phyloP scores from a whole-genome alignment of 2,329 filamentous ascomycete species.

The Aspergillus neotritici region DNA sequence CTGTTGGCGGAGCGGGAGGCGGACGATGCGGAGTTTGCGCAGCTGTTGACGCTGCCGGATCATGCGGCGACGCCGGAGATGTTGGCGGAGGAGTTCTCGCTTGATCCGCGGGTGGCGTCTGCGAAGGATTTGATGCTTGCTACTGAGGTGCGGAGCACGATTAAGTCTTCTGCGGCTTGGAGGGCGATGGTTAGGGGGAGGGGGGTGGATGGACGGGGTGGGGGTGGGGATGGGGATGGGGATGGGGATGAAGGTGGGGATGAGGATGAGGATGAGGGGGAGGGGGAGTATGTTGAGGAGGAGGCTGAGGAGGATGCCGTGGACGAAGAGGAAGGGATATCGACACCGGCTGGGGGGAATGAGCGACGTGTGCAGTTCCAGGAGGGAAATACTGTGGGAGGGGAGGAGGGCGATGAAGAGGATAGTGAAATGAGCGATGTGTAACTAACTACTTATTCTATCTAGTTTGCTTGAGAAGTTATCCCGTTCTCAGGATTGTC shows the following conservation, averaged over 20 bases:
- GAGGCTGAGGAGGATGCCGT: constrained; percentile 10
- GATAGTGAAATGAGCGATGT: not conserved
- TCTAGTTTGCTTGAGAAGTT: too few relatives aligned
- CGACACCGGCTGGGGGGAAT: constrained; percentile 24
- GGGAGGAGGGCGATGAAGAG: constrained; percentile 23
- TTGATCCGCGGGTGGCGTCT: constrained; percentile 18
- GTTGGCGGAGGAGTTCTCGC: constrained; percentile 19
- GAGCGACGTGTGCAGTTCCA: too few relatives aligned
- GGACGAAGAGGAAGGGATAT: constrained; percentile 16
- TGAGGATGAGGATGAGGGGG: constrained; percentile 13
- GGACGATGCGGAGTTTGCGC: constrained; percentile 32
- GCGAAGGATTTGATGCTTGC: constrained; percentile 26
- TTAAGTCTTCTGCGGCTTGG: constrained; percentile 30
- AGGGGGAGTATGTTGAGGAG: constrained; percentile 3
- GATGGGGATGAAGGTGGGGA: constrained; percentile 5
- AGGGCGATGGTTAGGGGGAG: constrained; percentile 10
- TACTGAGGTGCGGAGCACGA: constrained; percentile 31
- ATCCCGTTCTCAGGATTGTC: too few relatives aligned
- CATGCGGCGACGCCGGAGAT: constrained; percentile 20
- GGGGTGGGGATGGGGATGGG: constrained; percentile 4
- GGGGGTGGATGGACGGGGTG: constrained; percentile 2
- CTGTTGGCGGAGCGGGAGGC: constrained; percentile 45
- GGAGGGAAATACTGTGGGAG: constrained; percentile 15
- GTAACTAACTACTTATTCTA: too few relatives aligned
- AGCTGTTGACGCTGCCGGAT: constrained; percentile 36